These are phyloP conservation scores for Pyricularia sp. DNA, from an alignment of 2,329 filamentous ascomycete genomes.

Conservation along the genomic window DNA sequence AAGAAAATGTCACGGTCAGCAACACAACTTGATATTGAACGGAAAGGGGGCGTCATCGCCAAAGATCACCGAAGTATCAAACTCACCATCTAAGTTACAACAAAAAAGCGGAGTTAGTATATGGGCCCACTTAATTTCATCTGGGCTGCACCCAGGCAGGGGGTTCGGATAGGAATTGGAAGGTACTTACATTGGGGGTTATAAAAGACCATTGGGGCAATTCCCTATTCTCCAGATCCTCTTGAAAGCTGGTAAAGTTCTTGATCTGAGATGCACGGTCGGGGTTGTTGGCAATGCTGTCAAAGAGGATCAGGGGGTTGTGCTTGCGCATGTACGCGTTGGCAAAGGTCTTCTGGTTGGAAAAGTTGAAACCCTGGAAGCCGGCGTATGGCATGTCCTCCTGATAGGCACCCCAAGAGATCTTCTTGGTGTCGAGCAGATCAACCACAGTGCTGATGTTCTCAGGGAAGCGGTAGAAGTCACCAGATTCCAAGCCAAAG, in stretches of 20 bases:
- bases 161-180: neutral
- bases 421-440: slow-evolving; percentile 28
- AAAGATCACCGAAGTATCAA: too few relatives aligned
- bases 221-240: slow-evolving; percentile 42
- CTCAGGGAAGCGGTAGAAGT: slow-evolving; percentile 28
- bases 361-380: slow-evolving; percentile 24
- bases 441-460: slow-evolving; percentile 38
- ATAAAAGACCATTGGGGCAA: slow-evolving; percentile 60
- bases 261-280: slow-evolving; percentile 48
- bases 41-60: too few relatives aligned
- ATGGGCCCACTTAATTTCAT: slow-evolving; percentile 21
- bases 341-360: slow-evolving; percentile 7
- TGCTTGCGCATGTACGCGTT: slow-evolving; percentile 28
- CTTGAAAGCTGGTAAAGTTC: slow-evolving; percentile 52
- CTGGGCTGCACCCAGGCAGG: slow-evolving; percentile 16
- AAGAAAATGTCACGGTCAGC: too few relatives aligned
- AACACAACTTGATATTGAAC: slow-evolving; percentile 13
- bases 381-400: slow-evolving; percentile 35
- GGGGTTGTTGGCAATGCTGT: slow-evolving; percentile 28
- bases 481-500: slow-evolving; percentile 37
- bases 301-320: slow-evolving; percentile 31
- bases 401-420: slow-evolving; percentile 36
- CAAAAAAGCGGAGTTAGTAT: too few relatives aligned
- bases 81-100: too few relatives aligned
- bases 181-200: slow-evolving; percentile 29